Evolutionary conservation across 2,329 filamentous ascomycete species (phyloP), one percentile per base, ranked within the genome.

Genomic region (Colletotrichum costaricense): DNA sequence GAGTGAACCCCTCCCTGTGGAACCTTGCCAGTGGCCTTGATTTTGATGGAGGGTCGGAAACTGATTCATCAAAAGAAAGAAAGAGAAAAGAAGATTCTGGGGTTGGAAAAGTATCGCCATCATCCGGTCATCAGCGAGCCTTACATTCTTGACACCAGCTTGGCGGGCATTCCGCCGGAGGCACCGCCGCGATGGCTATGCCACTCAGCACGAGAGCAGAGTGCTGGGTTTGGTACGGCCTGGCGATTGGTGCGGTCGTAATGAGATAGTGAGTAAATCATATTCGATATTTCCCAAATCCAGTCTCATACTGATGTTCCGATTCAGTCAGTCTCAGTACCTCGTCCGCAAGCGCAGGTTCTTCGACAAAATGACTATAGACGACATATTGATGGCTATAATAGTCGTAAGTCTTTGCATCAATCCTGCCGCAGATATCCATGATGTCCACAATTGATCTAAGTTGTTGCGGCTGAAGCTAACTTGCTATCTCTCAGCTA

Each of bases 371-470:
- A 60, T 74, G 1, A 69, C 72, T 4, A n/a, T 55, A 9, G 72
- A 74, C 24, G 72, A 74, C 11, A 12, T 68, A 19, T 28, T 74
- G 33, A 74, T 74, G 72, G 3, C 72, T 2, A 7, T 72, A 2
- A 38, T 72, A 9, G 28, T 24, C 11, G 69, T 74, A 72, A n/a
- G 72, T 55, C 8, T 24, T n/a, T 22, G 3, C 42, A 19, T 22
- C 42, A n/a, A 49, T 49, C 19, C 19, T 49, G 9, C 42, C 19
- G 4, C 6, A 22, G 0, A 22, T 42, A 7, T 19, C 5, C 3
- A 42, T 3, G 8, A 16, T 19, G 38, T 6, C 16, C 38, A 42
- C 16, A 42, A 42, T 1, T 16, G 38, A 42, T 42, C 38, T 0
- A 2, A 42, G 5, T 4, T 42, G 14, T 19, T 4, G 16, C 38